A percentile compares a stretch with the other conserved stretches of the same genome.
These are phyloP conservation scores for Saitozyma sp. DNA, from an alignment of 768 basidiomycete genomes.

Conservation along the genomic window DNA sequence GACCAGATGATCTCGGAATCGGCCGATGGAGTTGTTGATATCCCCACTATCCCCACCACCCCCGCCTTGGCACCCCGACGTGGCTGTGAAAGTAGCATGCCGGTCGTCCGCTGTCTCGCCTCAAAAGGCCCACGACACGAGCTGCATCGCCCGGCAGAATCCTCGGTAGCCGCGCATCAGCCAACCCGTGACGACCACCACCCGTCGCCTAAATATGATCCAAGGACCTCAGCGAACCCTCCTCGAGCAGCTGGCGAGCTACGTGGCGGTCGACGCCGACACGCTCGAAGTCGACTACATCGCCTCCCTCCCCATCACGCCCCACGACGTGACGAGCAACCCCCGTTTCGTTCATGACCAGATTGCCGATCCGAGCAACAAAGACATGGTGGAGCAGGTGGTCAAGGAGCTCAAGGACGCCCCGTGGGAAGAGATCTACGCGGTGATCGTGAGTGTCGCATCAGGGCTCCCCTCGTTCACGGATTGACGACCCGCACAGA, in stretches of 20 bases:
- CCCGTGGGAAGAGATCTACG: slow-evolving; percentile 14
- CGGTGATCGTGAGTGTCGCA: slow-evolving; percentile 8
- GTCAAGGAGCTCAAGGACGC: slow-evolving; percentile 21
- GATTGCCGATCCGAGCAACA: slow-evolving; percentile 25
- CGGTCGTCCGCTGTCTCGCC: too few species aligned
- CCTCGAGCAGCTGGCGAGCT: slow-evolving; percentile 13
- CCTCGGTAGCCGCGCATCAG: too few species aligned
- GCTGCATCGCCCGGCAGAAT: too few species aligned
- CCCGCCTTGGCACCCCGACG: too few species aligned
- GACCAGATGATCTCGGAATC: too few species aligned
- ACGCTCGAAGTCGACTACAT: slow-evolving; percentile 26
- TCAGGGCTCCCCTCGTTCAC: neutral
- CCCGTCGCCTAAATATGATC: too few species aligned
- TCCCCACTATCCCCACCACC: too few species aligned
- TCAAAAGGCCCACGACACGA: too few species aligned
- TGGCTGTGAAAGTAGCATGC: too few species aligned
- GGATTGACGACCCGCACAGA: neutral
- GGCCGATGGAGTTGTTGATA: too few species aligned
- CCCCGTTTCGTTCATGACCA: slow-evolving; percentile 25
- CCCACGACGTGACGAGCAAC: slow-evolving; percentile 34
- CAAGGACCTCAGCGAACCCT: slow-evolving; percentile 3
- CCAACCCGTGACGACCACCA: too few species aligned
- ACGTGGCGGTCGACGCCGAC: slow-evolving; percentile 34
- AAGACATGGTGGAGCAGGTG: slow-evolving; percentile 25
- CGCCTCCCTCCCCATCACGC: slow-evolving; percentile 23